Base-by-base conservation (phyloP, 179 eudicot genomes). In the Drosera spatulata region DNA sequence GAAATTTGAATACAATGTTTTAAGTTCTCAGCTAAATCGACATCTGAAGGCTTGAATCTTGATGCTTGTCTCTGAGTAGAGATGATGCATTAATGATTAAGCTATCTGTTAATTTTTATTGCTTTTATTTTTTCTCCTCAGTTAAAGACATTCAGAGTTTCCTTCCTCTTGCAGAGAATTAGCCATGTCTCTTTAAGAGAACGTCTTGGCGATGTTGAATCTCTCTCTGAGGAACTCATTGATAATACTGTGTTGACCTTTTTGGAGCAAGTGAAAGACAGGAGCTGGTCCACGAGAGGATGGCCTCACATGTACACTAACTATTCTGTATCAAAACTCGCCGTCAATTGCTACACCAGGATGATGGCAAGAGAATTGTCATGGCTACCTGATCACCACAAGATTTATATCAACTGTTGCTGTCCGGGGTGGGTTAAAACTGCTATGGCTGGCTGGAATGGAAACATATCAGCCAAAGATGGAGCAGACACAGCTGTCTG, bases 371-470 rank as follows among this genome's bases (percentile, higher is more conserved):
- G 69, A 66, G 51, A 46, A 61, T 72, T 88, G 38, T 63, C 77
- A 13, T 79, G 80, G 4, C 61, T 84, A 43, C 93, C 87, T 48
- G 93, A 84, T 41, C 95, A 90, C 41, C 62, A 79, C 6, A 84
- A 86, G 74, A 84, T 93, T 50, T 71, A 60, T 41, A 66, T 93
- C 56, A 93, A 93, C 58, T 84, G 96, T 66, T 93, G 77, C 61
- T 93, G 99, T 55, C 99, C 99, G 3, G 99, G 99, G 3, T 88
- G 89, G 93, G 98, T 91, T 40, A 91, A 81, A 67, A 93, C 99
- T 14, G 95, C 93, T 50, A 80, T 93, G 95, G 88, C 98, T 38
- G 95, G 85, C 65, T 91, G 98, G 98, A 80, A 77, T 6, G 98
- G 96, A 41, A 77, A 80, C 58, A 79, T 71, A 37, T 71, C 87